These are phyloP conservation scores for Chaetomium sp. DNA, from an alignment of 2,329 filamentous ascomycete genomes.

Conservation along the genomic window DNA sequence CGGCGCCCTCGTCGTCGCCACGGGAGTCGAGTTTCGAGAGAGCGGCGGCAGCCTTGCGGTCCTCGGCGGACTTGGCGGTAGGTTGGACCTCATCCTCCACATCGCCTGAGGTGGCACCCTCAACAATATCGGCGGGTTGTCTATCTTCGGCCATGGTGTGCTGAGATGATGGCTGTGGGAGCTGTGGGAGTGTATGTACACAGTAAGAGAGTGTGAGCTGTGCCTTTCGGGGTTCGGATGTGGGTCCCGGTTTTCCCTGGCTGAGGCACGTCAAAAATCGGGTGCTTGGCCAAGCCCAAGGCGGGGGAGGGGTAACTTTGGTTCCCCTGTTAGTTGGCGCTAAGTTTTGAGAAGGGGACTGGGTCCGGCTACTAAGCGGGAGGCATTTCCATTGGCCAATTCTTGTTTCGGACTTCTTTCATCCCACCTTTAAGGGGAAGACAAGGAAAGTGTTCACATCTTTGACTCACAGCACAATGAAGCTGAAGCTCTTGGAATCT, in stretches of 20 bases:
- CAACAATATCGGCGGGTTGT: conserved; percentile 59
- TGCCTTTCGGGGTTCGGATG: conserved; percentile 10
- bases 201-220: neutral
- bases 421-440: conserved; percentile 2
- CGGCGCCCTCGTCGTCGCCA: conserved; percentile 50
- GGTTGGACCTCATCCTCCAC: conserved; percentile 57
- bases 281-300: neutral
- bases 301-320: conserved; percentile 27
- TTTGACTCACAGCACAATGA: conserved; percentile 29
- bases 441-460: conserved; percentile 7
- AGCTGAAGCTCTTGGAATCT: conserved; percentile 14
- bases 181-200: conserved; percentile 2
- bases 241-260: conserved; percentile 2
- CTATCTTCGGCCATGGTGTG: conserved; percentile 61
- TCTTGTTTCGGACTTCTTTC: conserved; percentile 9
- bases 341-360: neutral
- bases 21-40: conserved; percentile 68
- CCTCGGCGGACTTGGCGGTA: conserved; percentile 68
- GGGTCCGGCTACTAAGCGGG: conserved; percentile 8
- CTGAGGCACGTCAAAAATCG: conserved; percentile 17
- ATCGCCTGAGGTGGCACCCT: conserved; percentile 62
- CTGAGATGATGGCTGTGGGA: neutral
- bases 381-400: conserved; percentile 25
- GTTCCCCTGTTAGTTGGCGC: neutral
- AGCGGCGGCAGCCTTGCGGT: conserved; percentile 74